Evolutionary conservation across 2,329 filamentous ascomycete genomes (phyloP), one percentile per base, ranked within the genome.

Genomic region (Purpureocillium takamizusanense): DNA sequence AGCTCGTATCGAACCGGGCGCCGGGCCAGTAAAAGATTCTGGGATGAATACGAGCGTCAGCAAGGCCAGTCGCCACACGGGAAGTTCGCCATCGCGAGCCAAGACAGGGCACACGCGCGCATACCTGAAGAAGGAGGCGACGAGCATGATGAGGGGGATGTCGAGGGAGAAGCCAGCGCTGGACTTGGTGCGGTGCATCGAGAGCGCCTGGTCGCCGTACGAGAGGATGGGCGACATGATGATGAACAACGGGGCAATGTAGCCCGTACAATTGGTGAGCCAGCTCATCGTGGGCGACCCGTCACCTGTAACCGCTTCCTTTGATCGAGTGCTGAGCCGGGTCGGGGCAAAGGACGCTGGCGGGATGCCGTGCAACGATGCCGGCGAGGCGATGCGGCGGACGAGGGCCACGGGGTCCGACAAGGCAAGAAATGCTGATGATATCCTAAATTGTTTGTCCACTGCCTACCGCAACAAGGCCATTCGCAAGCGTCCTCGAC

Each of bases 21-120:
- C 79, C 78, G 36, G 78, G 76, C 63, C 78, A 84, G 63, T 83
- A 84, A 52, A 83, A 83, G 51, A 83, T 73, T 57, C 78, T 81
- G 55, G 18, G 21, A 25, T n/a, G 30, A 44, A 42, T 43, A 23
- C 42, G 37, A 38, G 47, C 12, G 29, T 53, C 42, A 53, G 48
- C 37, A 13, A 10, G 21, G 6, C 21, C 5, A 10, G 10, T 25
- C 21, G 21, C 21, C 5, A 5, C 28, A 12, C 28, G 28, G 7
- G n/a, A 14, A 6, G 6, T 6, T 30, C 28, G 28, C 7, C 6
- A 7, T 27, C 6, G 35, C 25, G n/a, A 18, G n/a, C 12, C n/a
- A 18, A 15, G 11, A 28, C 7, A 17, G 30, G 34, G 30, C 27
- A 10, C 9, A n/a, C n/a, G 31, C 9, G 18, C 28, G 44, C 63